phyloP scores from a whole-genome alignment of 2,329 filamentous ascomycete genomes.

The Ascochyta clinopodiicola region DNA sequence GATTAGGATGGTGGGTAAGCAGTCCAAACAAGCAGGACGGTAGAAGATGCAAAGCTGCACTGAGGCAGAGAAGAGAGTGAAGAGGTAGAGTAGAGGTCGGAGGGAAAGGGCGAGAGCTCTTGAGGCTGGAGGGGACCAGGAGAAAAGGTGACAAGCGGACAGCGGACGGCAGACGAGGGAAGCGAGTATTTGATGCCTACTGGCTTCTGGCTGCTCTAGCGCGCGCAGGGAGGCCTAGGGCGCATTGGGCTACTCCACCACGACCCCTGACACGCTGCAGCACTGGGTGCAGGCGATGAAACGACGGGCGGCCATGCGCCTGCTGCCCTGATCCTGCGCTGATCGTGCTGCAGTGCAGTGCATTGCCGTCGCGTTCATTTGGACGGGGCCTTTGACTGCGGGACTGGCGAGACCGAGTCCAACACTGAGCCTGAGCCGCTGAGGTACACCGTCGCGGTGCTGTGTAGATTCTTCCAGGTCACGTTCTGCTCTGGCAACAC shows the following conservation, averaged over 20 bases:
- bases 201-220: conserved; percentile 21
- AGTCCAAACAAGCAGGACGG: conserved; percentile 40
- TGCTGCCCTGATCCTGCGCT: conserved; percentile 29
- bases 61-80: conserved; percentile 60
- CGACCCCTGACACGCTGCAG: conserved; percentile 18
- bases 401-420: too few relatives aligned
- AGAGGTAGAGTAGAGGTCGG: conserved; percentile 54
- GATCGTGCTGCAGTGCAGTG: conserved; percentile 7
- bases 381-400: not conserved
- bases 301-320: conserved; percentile 32
- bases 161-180: conserved; percentile 67
- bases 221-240: conserved; percentile 15
- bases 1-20: conserved; percentile 33
- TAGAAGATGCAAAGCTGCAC: conserved; percentile 48
- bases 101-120: conserved; percentile 57
- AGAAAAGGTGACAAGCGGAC: conserved; percentile 55
- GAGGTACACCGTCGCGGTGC: too few relatives aligned
- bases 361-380: not conserved
- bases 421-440: too few relatives aligned
- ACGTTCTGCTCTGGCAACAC: not conserved
- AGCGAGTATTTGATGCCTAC: conserved; percentile 29
- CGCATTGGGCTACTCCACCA: conserved; percentile 21
- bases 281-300: conserved; percentile 29
- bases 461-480: not conserved
- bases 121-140: conserved; percentile 34